These are phyloP conservation scores for Microcos paniculata DNA, from an alignment of 345 rosid species.

Conservation along the genomic window DNA sequence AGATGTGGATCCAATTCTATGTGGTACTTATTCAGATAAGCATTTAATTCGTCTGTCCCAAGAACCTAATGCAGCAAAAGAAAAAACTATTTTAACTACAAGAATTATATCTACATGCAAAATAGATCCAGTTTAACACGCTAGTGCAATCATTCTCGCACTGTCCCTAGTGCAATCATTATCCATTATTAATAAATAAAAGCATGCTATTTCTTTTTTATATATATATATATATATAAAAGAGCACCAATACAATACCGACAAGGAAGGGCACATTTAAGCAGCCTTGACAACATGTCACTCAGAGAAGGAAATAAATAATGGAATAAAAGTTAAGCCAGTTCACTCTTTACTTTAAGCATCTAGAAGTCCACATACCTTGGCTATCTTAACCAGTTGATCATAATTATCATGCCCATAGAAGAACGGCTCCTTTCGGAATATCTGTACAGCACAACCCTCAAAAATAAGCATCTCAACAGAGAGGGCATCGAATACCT, in stretches of 20 bases:
- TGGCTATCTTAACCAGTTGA: conserved; percentile 94
- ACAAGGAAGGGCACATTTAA: background rate
- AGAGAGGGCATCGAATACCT: conserved; percentile 18
- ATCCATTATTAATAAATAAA: background rate
- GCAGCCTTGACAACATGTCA: background rate
- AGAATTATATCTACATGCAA: background rate
- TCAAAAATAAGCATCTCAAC: conserved; percentile 30
- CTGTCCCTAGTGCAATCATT: background rate
- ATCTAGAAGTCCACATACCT: conserved; percentile 46
- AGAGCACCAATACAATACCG: background rate
- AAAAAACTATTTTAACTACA: background rate
- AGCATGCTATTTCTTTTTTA: background rate
- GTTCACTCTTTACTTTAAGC: background rate
- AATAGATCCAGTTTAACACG: background rate
- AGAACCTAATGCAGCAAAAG: conserved; percentile 52
- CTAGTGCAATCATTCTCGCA: background rate
- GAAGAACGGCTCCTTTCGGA: conserved; percentile 98
- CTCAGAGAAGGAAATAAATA: background rate
- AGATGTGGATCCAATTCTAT: conserved; percentile 92
- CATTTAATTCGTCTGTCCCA: conserved; percentile 88
- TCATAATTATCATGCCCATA: conserved; percentile 98
- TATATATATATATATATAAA: no score
- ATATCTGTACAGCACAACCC: conserved; percentile 63
- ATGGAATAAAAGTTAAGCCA: background rate
- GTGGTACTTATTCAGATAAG: conserved; percentile 77